Conservation (phyloP, 2,329 filamentous ascomycete species). For the Fusarium caatingaense region DNA sequence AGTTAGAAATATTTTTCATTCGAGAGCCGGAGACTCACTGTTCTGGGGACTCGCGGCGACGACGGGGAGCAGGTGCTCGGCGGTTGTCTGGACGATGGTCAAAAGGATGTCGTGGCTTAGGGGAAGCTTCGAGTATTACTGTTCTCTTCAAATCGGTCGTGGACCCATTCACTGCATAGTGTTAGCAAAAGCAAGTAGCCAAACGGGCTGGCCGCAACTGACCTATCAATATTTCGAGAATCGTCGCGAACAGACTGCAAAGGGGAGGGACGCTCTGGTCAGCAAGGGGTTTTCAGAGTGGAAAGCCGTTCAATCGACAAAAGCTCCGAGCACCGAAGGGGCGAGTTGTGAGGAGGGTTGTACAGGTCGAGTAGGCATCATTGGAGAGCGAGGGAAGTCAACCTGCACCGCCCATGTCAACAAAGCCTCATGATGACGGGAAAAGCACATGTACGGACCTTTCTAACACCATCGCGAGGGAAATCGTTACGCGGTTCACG, state of each 20-base stretch:
- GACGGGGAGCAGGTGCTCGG: slow-evolving; percentile 56
- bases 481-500: slow-evolving; percentile 58
- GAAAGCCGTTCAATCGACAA: slow-evolving; percentile 48
- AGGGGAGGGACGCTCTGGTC: slow-evolving; percentile 52
- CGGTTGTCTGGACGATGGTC: slow-evolving; percentile 52
- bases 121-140: slow-evolving; percentile 55
- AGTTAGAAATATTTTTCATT: slow-evolving; percentile 25
- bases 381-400: slow-evolving; percentile 49
- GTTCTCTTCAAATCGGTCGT: slow-evolving; percentile 87
- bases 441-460: slow-evolving; percentile 66
- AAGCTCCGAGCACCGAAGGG: slow-evolving; percentile 48
- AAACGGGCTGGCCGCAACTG: slow-evolving; percentile 47
- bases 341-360: slow-evolving; percentile 47
- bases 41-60: slow-evolving; percentile 58
- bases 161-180: slow-evolving; percentile 83
- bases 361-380: slow-evolving; percentile 46
- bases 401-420: slow-evolving; percentile 47
- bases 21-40: slow-evolving; percentile 43
- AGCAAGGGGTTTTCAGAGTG: slow-evolving; percentile 54
- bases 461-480: slow-evolving; percentile 89
- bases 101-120: slow-evolving; percentile 28
- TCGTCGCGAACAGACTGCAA: slow-evolving; percentile 71
- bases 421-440: slow-evolving; percentile 16
- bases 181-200: slow-evolving; percentile 20
- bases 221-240: slow-evolving; percentile 77